These are phyloP conservation scores for Nemania sp. DNA, from an alignment of 2,329 filamentous ascomycete species.

Conservation along the genomic window DNA sequence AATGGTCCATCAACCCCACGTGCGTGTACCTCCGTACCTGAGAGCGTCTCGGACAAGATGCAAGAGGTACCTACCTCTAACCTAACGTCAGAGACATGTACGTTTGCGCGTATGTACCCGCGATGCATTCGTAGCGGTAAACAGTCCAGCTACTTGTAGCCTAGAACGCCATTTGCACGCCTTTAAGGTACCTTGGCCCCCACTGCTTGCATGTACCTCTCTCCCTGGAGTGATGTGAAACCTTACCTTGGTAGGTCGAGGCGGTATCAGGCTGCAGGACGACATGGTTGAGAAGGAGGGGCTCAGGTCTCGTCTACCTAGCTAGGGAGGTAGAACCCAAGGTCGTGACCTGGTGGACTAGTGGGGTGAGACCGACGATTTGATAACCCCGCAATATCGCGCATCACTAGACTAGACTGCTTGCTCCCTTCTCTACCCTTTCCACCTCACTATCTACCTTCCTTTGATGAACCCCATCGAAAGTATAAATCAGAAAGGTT, in stretches of 20 bases:
- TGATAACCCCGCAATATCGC: slow-evolving; percentile 37
- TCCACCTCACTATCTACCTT: slow-evolving; percentile 13
- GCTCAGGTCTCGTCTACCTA: slow-evolving; percentile 4
- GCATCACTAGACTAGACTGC: slow-evolving; percentile 3
- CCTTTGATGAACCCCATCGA: slow-evolving; percentile 22
- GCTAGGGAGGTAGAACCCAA: neutral
- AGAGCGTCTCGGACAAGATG: slow-evolving; percentile 6
- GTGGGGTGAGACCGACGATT: slow-evolving; percentile 27
- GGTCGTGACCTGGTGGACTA: slow-evolving; percentile 10
- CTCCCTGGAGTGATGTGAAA: slow-evolving; percentile 8
- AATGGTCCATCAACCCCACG: slow-evolving; percentile 16
- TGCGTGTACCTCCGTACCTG: slow-evolving; percentile 16
- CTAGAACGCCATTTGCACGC: neutral
- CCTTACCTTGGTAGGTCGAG: slow-evolving; percentile 1
- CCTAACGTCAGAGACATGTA: too few species aligned
- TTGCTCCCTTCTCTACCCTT: slow-evolving; percentile 11
- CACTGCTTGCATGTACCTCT: slow-evolving; percentile 6
- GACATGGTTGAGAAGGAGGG: slow-evolving; percentile 1
- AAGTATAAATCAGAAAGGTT: slow-evolving; percentile 31
- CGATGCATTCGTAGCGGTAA: slow-evolving; percentile 1
- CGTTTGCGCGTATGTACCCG: slow-evolving; percentile 6
- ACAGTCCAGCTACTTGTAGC: slow-evolving; percentile 11
- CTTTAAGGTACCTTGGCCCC: neutral
- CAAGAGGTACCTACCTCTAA: neutral
- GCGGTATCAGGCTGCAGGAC: slow-evolving; percentile 14